Conservation (phyloP, 257 asterid genomes). For the Echium plantagineum region DNA sequence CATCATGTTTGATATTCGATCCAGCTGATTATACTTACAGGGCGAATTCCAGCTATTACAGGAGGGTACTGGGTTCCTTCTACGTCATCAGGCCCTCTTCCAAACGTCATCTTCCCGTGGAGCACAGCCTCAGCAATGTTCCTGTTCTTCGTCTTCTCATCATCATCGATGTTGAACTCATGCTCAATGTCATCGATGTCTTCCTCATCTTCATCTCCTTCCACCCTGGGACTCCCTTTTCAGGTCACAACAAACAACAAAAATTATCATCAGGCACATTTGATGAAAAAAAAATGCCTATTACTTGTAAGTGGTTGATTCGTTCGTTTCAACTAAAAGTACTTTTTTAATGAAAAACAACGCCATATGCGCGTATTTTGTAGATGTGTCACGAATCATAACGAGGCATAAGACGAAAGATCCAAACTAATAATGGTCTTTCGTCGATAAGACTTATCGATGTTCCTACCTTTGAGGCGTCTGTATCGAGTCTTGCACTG, state of each 20-base stretch:
- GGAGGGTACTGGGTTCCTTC: slow-evolving; percentile 70
- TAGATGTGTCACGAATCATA: too few species aligned
- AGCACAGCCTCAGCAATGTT: slow-evolving; percentile 74
- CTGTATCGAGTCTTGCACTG: slow-evolving; percentile 95
- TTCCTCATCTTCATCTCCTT: slow-evolving; percentile 96
- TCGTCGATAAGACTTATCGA: too few species aligned
- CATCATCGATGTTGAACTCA: slow-evolving; percentile 76
- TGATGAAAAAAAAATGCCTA: too few species aligned
- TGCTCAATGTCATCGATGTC: slow-evolving; percentile 89
- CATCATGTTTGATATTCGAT: not conserved
- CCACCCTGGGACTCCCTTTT: slow-evolving; percentile 89
- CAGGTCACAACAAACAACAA: slow-evolving; percentile 1
- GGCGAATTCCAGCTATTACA: slow-evolving; percentile 67
- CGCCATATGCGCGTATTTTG: too few species aligned
- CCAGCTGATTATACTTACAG: slow-evolving; percentile 29
- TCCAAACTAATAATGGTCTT: too few species aligned
- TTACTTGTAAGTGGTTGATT: too few species aligned
- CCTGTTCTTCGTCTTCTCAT: slow-evolving; percentile 43
- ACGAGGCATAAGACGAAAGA: too few species aligned
- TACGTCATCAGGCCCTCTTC: slow-evolving; percentile 85
- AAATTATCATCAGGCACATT: too few species aligned
- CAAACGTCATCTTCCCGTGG: slow-evolving; percentile 95
- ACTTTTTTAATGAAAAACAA: too few species aligned
- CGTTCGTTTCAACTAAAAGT: too few species aligned
- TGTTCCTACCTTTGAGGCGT: slow-evolving; percentile 86